These are phyloP conservation scores for Chlorella sp. DNA, from an alignment of 139 green algal genomes.

Conservation along the genomic window DNA sequence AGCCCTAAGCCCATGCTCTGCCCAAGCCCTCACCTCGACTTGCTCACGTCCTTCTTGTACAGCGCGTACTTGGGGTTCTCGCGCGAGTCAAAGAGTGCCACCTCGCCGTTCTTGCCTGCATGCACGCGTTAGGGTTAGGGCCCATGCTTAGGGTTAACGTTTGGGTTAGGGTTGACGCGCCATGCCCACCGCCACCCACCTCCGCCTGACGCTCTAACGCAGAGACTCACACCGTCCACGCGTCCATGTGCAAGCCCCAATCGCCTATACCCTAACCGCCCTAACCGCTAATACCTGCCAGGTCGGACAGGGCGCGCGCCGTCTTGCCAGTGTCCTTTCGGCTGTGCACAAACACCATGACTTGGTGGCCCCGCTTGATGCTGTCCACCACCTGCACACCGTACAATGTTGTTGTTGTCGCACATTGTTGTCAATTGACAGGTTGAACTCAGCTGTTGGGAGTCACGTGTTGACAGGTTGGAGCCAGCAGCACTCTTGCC, in stretches of 20 bases:
- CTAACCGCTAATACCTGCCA: slow-evolving; percentile 14
- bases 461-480: no score
- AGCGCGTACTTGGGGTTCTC: slow-evolving; percentile 55
- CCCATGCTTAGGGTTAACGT: no score
- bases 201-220: no score
- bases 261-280: background rate
- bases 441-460: no score
- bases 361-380: slow-evolving; percentile 84
- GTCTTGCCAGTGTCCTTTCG: slow-evolving; percentile 97
- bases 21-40: slow-evolving; percentile 29
- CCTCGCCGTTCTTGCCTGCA: slow-evolving; percentile 47
- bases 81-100: slow-evolving; percentile 53
- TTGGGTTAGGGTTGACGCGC: no score
- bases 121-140: no score
- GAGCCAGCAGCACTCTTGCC: no score
- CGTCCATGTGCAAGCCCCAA: no score
- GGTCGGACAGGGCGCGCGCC: slow-evolving; percentile 62
- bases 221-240: no score
- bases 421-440: no score
- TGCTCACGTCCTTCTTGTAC: slow-evolving; percentile 69
- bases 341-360: slow-evolving; percentile 99
- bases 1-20: background rate
- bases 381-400: slow-evolving; percentile 74
- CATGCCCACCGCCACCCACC: no score
- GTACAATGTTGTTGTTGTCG: no score